Evolutionary conservation across 2,329 filamentous ascomycete genomes (phyloP), one percentile per base, ranked within the genome.

Genomic region (Xylaria sp.): DNA sequence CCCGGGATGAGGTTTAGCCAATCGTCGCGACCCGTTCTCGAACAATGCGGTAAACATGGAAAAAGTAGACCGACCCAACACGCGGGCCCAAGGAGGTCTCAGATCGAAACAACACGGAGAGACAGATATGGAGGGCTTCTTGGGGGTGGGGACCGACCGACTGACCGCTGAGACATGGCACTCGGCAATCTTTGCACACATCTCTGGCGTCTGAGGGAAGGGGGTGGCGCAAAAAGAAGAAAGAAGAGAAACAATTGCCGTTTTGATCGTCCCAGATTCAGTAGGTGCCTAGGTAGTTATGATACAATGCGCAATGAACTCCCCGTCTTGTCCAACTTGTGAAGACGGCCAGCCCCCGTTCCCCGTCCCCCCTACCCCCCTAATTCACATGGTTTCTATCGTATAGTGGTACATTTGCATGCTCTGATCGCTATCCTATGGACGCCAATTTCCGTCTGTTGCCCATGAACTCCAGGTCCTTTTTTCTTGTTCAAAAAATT

Each of bases 341-440:
- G n/a, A n/a, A 37, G 51, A 61, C 50, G 50, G 56, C 53, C 53
- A 22, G 34, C 44, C 46, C 40, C 48, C 44, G 19, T 24, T 18
- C 37, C 16, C n/a, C 13, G n/a, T 45, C 16, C 43, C 17, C 18
- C 21, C 17, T 13, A 6, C 29, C 48, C 50, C 41, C 46, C 50
- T 50, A 58, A 50, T 60, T 60, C 50, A 57, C 56, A 57, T 57
- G 56, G 51, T 59, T 57, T 62, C 56, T 62, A 62, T 62, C 34
- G 44, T 59, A 59, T 48, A 57, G 53, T 48, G 56, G 53, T 62
- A 62, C 59, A 62, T 44, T 52, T 48, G 57, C 45, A 60, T 62
- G 52, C 59, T 26, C 44, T 52, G 54, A 52, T 53, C 44, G 54
- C 41, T 47, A 48, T n/a, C n/a, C n/a, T n/a, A n/a, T n/a, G 43